Evolutionary conservation across 2,329 filamentous ascomycete genomes (phyloP).

Genomic region (Aspergillus glaucus): DNA sequence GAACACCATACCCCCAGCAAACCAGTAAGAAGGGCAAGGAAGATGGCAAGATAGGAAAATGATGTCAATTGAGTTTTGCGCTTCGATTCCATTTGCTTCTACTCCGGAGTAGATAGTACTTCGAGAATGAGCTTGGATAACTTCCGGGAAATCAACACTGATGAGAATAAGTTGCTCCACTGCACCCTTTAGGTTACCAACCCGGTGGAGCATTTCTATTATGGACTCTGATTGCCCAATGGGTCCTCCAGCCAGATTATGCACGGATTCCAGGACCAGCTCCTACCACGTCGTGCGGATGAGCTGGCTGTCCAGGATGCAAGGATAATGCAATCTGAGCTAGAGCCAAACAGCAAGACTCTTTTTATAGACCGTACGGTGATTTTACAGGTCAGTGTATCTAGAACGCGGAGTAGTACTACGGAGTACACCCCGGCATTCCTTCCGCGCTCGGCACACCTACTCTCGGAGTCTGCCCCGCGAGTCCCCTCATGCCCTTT

Average conservation of each 20-base stretch:
- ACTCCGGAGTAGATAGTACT: no score
- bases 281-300: neutral
- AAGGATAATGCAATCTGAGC: neutral
- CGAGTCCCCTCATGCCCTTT: conserved; percentile 8
- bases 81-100: no score
- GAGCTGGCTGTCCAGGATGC: neutral
- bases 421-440: conserved; percentile 2
- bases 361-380: neutral
- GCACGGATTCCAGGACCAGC: no score
- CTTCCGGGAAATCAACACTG: no score
- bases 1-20: no score
- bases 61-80: no score
- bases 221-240: neutral
- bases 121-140: no score
- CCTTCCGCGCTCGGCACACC: conserved; percentile 5
- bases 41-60: no score
- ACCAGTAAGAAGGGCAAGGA: no score
- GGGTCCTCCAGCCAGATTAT: neutral
- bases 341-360: neutral
- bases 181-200: no score
- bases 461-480: conserved; percentile 8
- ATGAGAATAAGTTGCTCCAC: no score
- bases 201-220: no score
- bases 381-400: neutral
- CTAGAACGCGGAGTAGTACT: neutral